phyloP scores from a whole-genome alignment of 83 land plant genomes.

The Picea mariana region DNA sequence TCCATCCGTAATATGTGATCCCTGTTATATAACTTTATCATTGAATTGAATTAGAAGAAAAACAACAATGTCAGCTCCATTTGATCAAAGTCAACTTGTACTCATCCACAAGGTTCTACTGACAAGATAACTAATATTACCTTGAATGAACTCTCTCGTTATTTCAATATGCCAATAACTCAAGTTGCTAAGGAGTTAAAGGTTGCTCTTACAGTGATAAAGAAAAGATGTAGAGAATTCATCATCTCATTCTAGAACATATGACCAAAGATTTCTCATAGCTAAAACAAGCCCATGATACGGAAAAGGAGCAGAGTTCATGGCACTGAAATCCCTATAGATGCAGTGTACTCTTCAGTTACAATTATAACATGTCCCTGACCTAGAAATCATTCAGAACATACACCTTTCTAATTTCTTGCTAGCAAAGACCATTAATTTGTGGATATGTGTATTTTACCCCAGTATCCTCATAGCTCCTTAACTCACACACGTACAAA shows the following conservation, averaged over 20 bases:
- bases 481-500: too few relatives aligned
- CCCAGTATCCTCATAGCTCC: too few relatives aligned
- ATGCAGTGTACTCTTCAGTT: too few relatives aligned
- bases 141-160: slow-evolving; percentile 47
- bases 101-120: neutral
- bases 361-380: too few relatives aligned
- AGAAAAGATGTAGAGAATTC: slow-evolving; percentile 80
- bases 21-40: neutral
- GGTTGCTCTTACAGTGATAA: slow-evolving; percentile 75
- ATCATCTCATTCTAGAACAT: slow-evolving; percentile 57
- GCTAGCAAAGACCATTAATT: too few relatives aligned
- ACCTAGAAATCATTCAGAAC: too few relatives aligned
- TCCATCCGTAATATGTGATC: neutral
- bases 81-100: neutral
- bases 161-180: slow-evolving; percentile 67
- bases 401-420: too few relatives aligned
- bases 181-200: slow-evolving; percentile 75
- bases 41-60: neutral
- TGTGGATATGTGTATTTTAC: too few relatives aligned
- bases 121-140: slow-evolving; percentile 11
- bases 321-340: too few relatives aligned
- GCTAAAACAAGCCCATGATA: too few relatives aligned
- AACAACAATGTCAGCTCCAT: neutral
- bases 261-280: too few relatives aligned
- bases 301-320: too few relatives aligned